Evolutionary conservation across 805 yeast genomes (phyloP).

Genomic region (Cyberlindnera samutprakarnensis): DNA sequence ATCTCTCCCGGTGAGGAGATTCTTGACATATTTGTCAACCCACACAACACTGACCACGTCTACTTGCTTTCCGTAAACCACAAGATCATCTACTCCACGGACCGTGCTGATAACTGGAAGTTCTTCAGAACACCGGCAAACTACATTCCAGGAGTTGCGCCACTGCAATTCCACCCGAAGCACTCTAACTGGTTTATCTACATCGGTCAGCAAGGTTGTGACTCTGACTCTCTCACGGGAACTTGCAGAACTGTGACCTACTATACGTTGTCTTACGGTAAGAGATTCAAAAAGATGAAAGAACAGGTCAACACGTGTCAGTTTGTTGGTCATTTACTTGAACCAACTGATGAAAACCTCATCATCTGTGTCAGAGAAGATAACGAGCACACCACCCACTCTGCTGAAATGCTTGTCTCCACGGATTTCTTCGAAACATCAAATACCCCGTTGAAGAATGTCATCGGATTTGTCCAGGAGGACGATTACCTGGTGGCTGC

Average conservation of each 20-base stretch:
- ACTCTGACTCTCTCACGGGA: conserved; percentile 14
- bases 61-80: conserved; percentile 18
- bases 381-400: conserved; percentile 23
- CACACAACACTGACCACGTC: conserved; percentile 44
- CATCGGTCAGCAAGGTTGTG: conserved; percentile 57
- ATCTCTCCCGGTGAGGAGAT: conserved; percentile 32
- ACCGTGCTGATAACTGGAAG: conserved; percentile 50
- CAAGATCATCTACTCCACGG: conserved; percentile 48
- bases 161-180: conserved; percentile 56
- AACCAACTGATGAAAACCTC: conserved; percentile 38
- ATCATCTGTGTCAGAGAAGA: conserved; percentile 56
- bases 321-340: conserved; percentile 52
- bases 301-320: conserved; percentile 55
- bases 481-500: conserved; percentile 75
- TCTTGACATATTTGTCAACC: conserved; percentile 53
- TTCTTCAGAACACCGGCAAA: conserved; percentile 39
- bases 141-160: conserved; percentile 45
- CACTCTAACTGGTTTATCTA: conserved; percentile 56
- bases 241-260: conserved; percentile 53
- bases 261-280: conserved; percentile 63
- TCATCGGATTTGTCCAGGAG: conserved; percentile 68
- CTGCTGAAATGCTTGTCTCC: conserved; percentile 25
- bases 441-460: conserved; percentile 40
- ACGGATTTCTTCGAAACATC: conserved; percentile 21
- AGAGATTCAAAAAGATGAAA: conserved; percentile 45